Evolutionary conservation across 2,329 filamentous ascomycete species (phyloP).

Genomic region (Botrytis aclada): DNA sequence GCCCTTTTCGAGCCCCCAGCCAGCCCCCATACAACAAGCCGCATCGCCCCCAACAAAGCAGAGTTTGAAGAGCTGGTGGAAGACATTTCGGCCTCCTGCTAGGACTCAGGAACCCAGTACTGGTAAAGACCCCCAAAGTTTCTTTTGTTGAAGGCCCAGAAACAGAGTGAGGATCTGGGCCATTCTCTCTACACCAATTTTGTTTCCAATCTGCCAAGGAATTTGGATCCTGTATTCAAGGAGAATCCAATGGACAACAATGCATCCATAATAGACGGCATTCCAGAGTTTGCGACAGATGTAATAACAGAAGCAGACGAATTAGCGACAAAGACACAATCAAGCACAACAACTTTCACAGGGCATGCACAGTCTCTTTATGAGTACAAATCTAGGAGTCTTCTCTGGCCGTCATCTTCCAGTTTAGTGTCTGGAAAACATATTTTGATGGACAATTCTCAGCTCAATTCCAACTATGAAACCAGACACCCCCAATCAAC

Average conservation of each 20-base stretch:
- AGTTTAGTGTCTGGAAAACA: constrained; percentile 2
- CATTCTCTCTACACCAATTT: not conserved
- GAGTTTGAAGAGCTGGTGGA: constrained; percentile 96
- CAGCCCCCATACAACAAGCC: constrained; percentile 37
- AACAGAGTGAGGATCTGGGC: constrained; percentile 8
- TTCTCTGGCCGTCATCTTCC: not conserved
- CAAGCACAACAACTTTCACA: not conserved
- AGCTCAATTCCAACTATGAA: constrained; percentile 4
- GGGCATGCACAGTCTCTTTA: not conserved
- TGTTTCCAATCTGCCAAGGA: constrained; percentile 1
- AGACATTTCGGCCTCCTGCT: constrained; percentile 75
- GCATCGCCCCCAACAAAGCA: constrained; percentile 77
- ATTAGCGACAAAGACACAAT: not conserved
- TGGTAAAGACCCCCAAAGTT: constrained; percentile 20
- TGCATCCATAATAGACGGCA: constrained; percentile 9
- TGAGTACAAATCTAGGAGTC: not conserved
- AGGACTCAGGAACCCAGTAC: constrained; percentile 49
- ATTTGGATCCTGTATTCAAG: constrained; percentile 2
- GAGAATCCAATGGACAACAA: constrained; percentile 13
- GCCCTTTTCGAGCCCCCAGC: constrained; percentile 33
- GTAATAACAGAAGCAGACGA: not conserved
- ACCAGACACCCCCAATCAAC: not conserved
- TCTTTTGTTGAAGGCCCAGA: constrained; percentile 21
- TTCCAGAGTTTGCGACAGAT: not conserved
- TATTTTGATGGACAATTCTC: not conserved